Conservation (phyloP, 2,329 filamentous ascomycete species). For the Teratosphaeriaceae sp. region DNA sequence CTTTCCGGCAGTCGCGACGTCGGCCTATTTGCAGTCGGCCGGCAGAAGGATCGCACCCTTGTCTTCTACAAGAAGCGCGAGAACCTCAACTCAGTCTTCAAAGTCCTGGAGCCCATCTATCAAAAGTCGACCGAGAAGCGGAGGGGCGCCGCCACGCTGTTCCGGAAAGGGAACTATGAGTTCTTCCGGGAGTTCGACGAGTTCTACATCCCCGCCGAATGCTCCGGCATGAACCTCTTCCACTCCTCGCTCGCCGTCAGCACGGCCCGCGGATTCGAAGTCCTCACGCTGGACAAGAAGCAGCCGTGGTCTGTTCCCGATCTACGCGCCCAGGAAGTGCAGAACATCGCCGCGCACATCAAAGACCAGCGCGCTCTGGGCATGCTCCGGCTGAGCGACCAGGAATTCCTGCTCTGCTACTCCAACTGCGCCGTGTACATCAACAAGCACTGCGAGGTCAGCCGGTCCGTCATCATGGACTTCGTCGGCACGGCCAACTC, state of each 20-base stretch:
- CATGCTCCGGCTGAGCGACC: conserved; percentile 92
- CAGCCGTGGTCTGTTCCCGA: conserved; percentile 91
- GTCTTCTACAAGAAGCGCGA: conserved; percentile 98
- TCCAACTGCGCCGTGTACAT: conserved; percentile 96
- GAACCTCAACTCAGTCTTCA: conserved; percentile 81
- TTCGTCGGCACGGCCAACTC: conserved; percentile 90
- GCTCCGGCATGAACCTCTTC: conserved; percentile 92
- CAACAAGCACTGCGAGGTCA: conserved; percentile 96
- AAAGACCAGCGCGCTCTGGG: conserved; percentile 77
- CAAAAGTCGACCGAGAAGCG: conserved; percentile 87
- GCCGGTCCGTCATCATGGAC: conserved; percentile 91
- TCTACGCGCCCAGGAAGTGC: conserved; percentile 68
- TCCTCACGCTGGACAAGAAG: conserved; percentile 96
- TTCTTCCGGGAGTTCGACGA: conserved; percentile 98
- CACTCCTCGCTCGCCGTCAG: conserved; percentile 88
- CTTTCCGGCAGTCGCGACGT: conserved; percentile 83
- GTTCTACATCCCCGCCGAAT: conserved; percentile 95
- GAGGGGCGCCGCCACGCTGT: conserved; percentile 56
- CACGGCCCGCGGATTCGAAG: conserved; percentile 87
- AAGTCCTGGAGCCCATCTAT: conserved; percentile 87
- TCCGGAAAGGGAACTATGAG: conserved; percentile 70
- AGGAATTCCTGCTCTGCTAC: conserved; percentile 84
- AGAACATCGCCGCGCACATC: conserved; percentile 78
- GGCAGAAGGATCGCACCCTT: conserved; percentile 93
- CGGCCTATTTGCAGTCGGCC: conserved; percentile 89